Base-by-base conservation (phyloP, 768 basidiomycete species). In the Coprinopsis strossmayeri region DNA sequence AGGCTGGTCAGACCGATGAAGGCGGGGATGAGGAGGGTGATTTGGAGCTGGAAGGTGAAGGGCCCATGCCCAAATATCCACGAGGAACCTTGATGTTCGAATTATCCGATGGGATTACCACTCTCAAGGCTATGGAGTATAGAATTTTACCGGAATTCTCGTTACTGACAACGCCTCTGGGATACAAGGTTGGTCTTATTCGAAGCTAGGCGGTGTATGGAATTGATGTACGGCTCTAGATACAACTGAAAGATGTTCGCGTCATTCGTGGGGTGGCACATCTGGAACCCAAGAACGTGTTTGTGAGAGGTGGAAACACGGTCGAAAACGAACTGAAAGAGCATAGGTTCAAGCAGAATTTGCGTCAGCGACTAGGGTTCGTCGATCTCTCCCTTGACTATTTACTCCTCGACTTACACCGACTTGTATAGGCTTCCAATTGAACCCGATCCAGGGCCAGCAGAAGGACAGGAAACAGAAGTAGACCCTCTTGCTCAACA, bases 11-110 rank as follows among this genome's bases (percentile, higher is more conserved):
- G 32, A 35, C 25, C 2, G 49, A 56, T 3, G 66, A 69, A 20
- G 73, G 72, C 10, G 74, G 72, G 12, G 74, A 76, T 24, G 70
- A 69, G 32, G 77, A 72, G 28, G 79, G 71, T 1, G 80, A 79
- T 52, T 69, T 78, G 35, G 82, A 80, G 34, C 68, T 78, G 2
- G 78, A 77, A 46, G 83, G 80, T 9, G 84, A 83, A 61, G 87
- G 84, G 0, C 84, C 84, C 0, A 74, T 91, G 45, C 91, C 91
- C 2, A 82, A 76, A 48, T 97, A 91, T 63, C 82, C 91, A 2
- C 68, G 91, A 45, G 77, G 81, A 25, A 91, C 90, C 82, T 70
- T 96, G 48, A 74, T 68, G 37, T 71, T 96, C 24, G 72, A 82
- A 55, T 63, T 96, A 44, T 83, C 79, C 45, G 94, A 97, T 61